Evolutionary conservation across 2,329 filamentous ascomycete species (phyloP).

Genomic region (Cladophialophora psammophila): DNA sequence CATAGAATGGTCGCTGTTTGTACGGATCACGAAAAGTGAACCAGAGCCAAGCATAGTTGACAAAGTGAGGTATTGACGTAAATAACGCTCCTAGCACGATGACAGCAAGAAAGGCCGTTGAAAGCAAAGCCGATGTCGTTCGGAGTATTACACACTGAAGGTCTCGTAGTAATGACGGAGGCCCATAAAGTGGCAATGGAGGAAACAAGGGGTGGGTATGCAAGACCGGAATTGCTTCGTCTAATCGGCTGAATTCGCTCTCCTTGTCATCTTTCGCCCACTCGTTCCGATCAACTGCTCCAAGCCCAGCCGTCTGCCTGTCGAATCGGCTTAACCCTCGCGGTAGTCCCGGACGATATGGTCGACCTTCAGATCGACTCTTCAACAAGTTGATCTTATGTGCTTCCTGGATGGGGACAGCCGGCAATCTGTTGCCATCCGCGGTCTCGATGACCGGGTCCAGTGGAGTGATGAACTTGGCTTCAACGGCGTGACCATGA

Average conservation of each 20-base stretch:
- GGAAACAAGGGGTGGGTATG: conserved; percentile 84
- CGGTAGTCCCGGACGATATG: conserved; percentile 20
- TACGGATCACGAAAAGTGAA: conserved; percentile 68
- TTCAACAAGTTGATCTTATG: conserved; percentile 67
- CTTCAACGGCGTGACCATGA: conserved; percentile 41
- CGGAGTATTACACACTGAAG: conserved; percentile 72
- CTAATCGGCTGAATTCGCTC: conserved; percentile 33
- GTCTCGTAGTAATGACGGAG: conserved; percentile 70
- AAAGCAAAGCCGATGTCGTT: conserved; percentile 75
- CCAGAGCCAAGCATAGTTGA: conserved; percentile 59
- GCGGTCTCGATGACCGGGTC: conserved; percentile 75
- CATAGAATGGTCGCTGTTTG: conserved; percentile 69
- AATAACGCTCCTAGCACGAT: conserved; percentile 78
- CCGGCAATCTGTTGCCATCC: conserved; percentile 71
- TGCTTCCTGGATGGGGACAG: conserved; percentile 74
- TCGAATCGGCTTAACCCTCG: conserved; percentile 33
- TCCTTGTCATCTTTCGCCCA: conserved; percentile 23
- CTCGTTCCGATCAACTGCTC: conserved; percentile 22
- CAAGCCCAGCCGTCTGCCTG: conserved; percentile 17
- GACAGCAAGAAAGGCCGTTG: conserved; percentile 75
- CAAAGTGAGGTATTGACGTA: conserved; percentile 66
- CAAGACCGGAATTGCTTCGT: conserved; percentile 63
- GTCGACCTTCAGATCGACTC: conserved; percentile 36
- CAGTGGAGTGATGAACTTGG: conserved; percentile 65
- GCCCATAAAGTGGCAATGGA: conserved; percentile 80